Percentiles rank a stretch among this genome's conserved stretches.
Conservation (phyloP, 352 stramenopile genomes). For the Phytophthora litchii region DNA sequence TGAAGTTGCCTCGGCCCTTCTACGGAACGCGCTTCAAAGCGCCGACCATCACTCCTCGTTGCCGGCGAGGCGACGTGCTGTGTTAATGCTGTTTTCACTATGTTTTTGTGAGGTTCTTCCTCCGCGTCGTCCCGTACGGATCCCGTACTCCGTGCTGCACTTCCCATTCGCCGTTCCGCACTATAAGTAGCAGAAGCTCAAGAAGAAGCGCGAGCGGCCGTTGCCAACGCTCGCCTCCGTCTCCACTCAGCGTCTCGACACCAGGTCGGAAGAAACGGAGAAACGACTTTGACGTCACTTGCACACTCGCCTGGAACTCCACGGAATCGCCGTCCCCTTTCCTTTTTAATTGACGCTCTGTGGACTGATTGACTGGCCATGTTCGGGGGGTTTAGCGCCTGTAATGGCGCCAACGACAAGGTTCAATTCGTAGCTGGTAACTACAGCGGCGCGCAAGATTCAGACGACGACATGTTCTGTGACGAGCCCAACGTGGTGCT, state of each 20-base stretch:
- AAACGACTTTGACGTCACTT: constrained; percentile 42
- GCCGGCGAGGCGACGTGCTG: constrained; percentile 20
- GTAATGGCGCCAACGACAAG: constrained; percentile 14
- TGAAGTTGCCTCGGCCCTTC: constrained; percentile 38
- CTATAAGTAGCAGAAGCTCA: constrained; percentile 40
- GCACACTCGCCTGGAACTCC: constrained; percentile 26
- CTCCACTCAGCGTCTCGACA: not conserved
- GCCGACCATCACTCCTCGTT: constrained; percentile 22
- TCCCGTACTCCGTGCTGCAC: constrained; percentile 16
- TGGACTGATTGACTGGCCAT: constrained; percentile 14
- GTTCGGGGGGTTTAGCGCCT: constrained; percentile 29
- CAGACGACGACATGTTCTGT: constrained; percentile 62
- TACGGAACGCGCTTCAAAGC: constrained; percentile 28
- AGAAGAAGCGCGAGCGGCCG: constrained; percentile 3
- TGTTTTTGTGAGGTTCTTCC: constrained; percentile 10
- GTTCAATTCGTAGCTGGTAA: constrained; percentile 59
- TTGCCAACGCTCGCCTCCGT: constrained; percentile 7
- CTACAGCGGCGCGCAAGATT: constrained; percentile 37
- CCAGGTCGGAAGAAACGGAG: constrained; percentile 24
- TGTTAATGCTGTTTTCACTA: constrained; percentile 6
- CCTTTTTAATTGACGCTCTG: constrained; percentile 3
- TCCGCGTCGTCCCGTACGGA: constrained; percentile 14
- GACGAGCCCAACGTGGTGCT: constrained; percentile 43
- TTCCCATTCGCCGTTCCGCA: constrained; percentile 39
- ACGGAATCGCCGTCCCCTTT: constrained; percentile 1